Conservation (phyloP, 2,329 filamentous ascomycete species). For the Akanthomyces dipterigenus region DNA sequence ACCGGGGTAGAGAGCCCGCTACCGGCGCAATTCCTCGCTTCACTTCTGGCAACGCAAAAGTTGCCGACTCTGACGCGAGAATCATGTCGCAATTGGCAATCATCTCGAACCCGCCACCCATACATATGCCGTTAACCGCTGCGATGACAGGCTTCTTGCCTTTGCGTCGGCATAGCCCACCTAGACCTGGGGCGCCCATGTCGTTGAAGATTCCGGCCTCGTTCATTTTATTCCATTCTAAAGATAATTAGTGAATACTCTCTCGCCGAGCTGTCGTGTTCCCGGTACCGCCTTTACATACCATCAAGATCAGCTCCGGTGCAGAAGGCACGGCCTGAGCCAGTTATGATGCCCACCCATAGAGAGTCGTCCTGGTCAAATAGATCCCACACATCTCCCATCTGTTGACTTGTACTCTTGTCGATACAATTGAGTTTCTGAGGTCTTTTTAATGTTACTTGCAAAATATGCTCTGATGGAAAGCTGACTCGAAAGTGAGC, state of each 20-base stretch:
- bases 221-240: constrained; percentile 1
- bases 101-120: constrained; percentile 67
- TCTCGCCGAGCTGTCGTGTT: neutral
- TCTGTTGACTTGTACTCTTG: neutral
- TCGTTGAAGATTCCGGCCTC: neutral
- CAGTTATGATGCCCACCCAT: neutral
- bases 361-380: neutral
- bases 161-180: constrained; percentile 55
- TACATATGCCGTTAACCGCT: constrained; percentile 65
- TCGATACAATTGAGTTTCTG: neutral
- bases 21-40: constrained; percentile 62
- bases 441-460: neutral
- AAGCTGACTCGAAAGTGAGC: constrained; percentile 1
- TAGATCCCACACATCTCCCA: neutral
- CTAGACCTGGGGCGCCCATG: constrained; percentile 30
- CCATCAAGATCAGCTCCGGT: constrained; percentile 1
- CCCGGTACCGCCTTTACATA: neutral
- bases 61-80: constrained; percentile 47
- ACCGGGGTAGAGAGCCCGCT: constrained; percentile 60
- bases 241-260: neutral
- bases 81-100: constrained; percentile 64
- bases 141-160: constrained; percentile 69
- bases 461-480: neutral
- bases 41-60: constrained; percentile 64
- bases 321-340: neutral